Evolutionary conservation across 495 filamentous ascomycete genomes (phyloP).

Genomic region (Trichocladium uniseriatum): DNA sequence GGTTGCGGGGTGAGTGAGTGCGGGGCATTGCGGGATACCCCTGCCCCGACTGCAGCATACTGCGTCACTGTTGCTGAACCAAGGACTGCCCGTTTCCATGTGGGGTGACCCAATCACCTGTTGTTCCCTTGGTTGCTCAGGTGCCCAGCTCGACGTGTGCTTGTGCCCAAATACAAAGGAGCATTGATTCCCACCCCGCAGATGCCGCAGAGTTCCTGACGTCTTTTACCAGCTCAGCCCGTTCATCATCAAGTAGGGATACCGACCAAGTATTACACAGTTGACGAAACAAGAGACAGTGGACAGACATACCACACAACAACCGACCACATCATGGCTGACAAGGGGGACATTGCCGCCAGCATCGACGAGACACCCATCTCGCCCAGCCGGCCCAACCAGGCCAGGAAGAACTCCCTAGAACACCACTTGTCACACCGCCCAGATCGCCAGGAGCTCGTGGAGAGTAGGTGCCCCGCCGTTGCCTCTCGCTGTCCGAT

Average conservation of each 20-base stretch:
- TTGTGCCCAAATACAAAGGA: conserved; percentile 4
- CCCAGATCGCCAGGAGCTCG: conserved; percentile 72
- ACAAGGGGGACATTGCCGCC: conserved; percentile 19
- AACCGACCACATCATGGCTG: conserved; percentile 30
- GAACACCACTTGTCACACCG: conserved; percentile 75
- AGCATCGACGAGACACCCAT: conserved; percentile 48
- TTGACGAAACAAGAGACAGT: neutral
- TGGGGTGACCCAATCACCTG: conserved; percentile 14
- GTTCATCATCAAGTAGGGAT: no score
- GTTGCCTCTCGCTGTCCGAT: neutral
- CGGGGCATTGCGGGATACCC: neutral
- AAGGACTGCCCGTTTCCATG: neutral
- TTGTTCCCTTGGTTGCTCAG: neutral
- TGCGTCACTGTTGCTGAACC: conserved; percentile 13
- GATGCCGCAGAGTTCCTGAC: neutral
- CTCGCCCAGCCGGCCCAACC: conserved; percentile 46
- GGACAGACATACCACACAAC: neutral
- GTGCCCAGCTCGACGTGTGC: neutral
- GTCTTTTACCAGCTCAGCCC: neutral
- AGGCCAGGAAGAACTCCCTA: conserved; percentile 73
- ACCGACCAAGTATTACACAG: no score
- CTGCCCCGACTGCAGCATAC: neutral
- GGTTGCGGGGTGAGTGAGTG: neutral
- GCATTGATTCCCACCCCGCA: neutral
- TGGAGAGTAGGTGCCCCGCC: conserved; percentile 54